These are phyloP conservation scores for Ormosia semicastrata DNA, from an alignment of 306 rosid species.

Conservation along the genomic window DNA sequence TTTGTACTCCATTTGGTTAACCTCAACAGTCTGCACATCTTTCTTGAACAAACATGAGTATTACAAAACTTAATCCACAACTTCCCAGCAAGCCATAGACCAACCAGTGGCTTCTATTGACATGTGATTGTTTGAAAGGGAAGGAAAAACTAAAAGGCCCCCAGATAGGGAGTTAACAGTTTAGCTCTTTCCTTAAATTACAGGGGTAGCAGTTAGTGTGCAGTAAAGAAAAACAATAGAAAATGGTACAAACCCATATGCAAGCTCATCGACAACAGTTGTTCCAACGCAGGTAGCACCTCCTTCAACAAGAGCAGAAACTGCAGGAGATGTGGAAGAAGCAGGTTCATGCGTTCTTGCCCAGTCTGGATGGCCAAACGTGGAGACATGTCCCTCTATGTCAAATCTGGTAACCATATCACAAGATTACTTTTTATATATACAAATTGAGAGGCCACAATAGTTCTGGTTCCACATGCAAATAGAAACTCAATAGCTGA, in stretches of 20 bases:
- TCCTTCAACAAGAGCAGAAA: conserved; percentile 75
- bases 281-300: conserved; percentile 89
- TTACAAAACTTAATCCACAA: not conserved
- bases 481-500: not conserved
- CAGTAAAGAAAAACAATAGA: not conserved
- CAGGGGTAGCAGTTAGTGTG: not conserved
- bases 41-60: not conserved
- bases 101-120: not conserved
- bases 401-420: conserved; percentile 61
- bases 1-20: not conserved
- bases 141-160: not conserved
- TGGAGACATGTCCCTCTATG: conserved; percentile 72
- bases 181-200: not conserved
- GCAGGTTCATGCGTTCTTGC: conserved; percentile 73
- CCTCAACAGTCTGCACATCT: not conserved
- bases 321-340: conserved; percentile 65
- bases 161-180: not conserved
- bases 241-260: conserved; percentile 58
- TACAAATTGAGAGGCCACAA: not conserved
- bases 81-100: not conserved
- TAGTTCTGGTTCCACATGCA: not conserved
- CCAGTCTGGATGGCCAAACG: conserved; percentile 98
- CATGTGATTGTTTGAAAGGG: not conserved
- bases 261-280: conserved; percentile 73
- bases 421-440: not conserved